Percentiles rank a stretch among this genome's conserved stretches.
Conservation (phyloP, 176 grass and related monocot species). For the Zoysia japonica region DNA sequence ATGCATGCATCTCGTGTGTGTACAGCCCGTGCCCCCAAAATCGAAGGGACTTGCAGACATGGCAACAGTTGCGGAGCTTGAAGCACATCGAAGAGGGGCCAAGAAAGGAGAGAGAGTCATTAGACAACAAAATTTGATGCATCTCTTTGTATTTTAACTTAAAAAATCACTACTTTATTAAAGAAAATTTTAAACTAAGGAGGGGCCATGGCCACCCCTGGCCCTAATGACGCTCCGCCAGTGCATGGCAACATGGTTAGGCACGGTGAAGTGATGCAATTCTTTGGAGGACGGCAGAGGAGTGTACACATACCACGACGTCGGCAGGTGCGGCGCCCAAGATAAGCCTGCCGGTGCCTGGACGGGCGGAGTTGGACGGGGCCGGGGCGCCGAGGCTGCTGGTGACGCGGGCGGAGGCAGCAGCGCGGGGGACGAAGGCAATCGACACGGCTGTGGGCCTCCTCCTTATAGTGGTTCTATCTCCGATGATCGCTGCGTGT, state of each 20-base stretch:
- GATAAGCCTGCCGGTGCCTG: conserved; percentile 45
- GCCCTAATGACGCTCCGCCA: too few relatives aligned
- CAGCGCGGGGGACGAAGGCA: conserved; percentile 30
- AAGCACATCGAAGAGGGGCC: too few relatives aligned
- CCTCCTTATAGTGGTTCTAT: conserved; percentile 8
- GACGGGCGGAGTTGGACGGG: conserved; percentile 34
- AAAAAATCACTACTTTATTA: too few relatives aligned
- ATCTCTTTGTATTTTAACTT: too few relatives aligned
- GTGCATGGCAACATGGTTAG: neutral
- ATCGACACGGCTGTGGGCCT: neutral
- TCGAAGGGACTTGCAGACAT: neutral
- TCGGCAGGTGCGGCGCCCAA: conserved; percentile 41
- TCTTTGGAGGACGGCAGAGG: too few relatives aligned
- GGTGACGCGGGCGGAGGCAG: conserved; percentile 33
- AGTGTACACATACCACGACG: conserved; percentile 47
- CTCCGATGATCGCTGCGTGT: neutral
- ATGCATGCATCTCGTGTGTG: neutral
- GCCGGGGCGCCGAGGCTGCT: conserved; percentile 37
- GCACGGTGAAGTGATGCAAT: neutral
- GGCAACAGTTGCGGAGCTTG: too few relatives aligned
- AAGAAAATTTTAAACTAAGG: too few relatives aligned
- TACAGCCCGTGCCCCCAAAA: neutral
- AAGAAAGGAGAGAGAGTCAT: too few relatives aligned
- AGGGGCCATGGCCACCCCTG: too few relatives aligned
- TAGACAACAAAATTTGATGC: too few relatives aligned